Evolutionary conservation across 345 rosid species (phyloP).

Genomic region (Trapa incisa): DNA sequence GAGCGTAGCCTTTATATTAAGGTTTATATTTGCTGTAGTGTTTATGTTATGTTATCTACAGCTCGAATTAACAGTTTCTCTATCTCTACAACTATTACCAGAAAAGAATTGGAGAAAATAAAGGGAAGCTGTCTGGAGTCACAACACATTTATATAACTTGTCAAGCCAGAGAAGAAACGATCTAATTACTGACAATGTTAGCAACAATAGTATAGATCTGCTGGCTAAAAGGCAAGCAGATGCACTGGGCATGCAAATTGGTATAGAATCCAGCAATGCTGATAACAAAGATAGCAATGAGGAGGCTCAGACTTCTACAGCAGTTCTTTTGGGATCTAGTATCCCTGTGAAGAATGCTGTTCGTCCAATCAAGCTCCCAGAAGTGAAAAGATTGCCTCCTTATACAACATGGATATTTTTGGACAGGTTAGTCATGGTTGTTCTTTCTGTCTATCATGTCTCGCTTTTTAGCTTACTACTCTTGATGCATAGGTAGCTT

Average conservation of each 20-base stretch:
- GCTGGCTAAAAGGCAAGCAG: conserved; percentile 67
- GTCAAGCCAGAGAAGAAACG: conserved; percentile 46
- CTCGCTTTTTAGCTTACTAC: background rate
- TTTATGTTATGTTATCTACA: background rate
- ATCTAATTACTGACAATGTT: conserved; percentile 15
- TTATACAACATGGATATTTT: conserved; percentile 91
- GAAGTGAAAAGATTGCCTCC: conserved; percentile 78
- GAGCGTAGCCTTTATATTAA: conserved; percentile 44
- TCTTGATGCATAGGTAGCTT: conserved; percentile 1
- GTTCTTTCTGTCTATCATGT: background rate
- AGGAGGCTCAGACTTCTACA: conserved; percentile 44
- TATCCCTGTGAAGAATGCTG: conserved; percentile 59
- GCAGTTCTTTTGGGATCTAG: conserved; percentile 64
- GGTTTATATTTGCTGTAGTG: conserved; percentile 26
- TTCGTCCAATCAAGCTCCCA: conserved; percentile 63
- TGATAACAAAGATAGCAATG: conserved; percentile 29
- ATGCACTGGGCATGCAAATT: conserved; percentile 46
- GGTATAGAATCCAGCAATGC: conserved; percentile 41
- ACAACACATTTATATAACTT: conserved; percentile 37
- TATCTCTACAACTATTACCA: conserved; percentile 16
- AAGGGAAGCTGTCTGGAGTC: conserved; percentile 39
- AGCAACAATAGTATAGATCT: conserved; percentile 33
- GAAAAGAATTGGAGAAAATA: conserved; percentile 77
- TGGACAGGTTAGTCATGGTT: conserved; percentile 59
- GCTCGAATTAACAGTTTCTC: conserved; percentile 2